Percentiles rank a stretch among this genome's conserved stretches.
Evolutionary conservation across 208 protist genomes (phyloP).

Genomic region (Acanthamoeba rhysodes): DNA sequence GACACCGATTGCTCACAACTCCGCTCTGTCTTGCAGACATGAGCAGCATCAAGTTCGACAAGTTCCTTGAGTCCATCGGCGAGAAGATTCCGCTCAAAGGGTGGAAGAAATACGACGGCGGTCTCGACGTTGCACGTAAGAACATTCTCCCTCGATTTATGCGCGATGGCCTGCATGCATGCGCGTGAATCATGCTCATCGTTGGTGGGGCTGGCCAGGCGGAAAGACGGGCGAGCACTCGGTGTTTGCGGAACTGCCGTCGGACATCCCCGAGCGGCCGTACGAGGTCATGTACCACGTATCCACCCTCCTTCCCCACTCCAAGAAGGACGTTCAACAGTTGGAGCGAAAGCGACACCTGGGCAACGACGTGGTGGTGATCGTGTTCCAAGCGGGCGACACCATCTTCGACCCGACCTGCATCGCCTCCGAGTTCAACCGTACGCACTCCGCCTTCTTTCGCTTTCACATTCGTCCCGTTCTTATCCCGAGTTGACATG

Average conservation of each 20-base stretch:
- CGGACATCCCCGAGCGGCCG: background rate
- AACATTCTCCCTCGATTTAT: background rate
- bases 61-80: conserved; percentile 16
- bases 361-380: conserved; percentile 41
- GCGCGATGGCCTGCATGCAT: background rate
- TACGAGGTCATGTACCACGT: conserved; percentile 76
- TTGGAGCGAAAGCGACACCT: conserved; percentile 73
- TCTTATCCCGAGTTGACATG: background rate
- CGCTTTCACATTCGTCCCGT: no score
- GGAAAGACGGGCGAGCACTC: conserved; percentile 63
- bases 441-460: background rate
- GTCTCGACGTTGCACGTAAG: conserved; percentile 53
- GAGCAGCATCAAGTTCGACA: conserved; percentile 14
- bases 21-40: background rate
- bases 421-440: conserved; percentile 26
- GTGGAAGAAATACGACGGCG: conserved; percentile 62
- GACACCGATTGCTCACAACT: background rate
- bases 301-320: conserved; percentile 63
- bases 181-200: background rate
- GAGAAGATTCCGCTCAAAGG: conserved; percentile 51
- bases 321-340: conserved; percentile 41
- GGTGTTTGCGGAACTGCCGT: conserved; percentile 56
- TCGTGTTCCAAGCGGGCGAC: conserved; percentile 16
- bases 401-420: conserved; percentile 1
- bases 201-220: background rate